These are phyloP conservation scores for Dentipellis sp. DNA, from an alignment of 768 basidiomycete genomes.

Conservation along the genomic window DNA sequence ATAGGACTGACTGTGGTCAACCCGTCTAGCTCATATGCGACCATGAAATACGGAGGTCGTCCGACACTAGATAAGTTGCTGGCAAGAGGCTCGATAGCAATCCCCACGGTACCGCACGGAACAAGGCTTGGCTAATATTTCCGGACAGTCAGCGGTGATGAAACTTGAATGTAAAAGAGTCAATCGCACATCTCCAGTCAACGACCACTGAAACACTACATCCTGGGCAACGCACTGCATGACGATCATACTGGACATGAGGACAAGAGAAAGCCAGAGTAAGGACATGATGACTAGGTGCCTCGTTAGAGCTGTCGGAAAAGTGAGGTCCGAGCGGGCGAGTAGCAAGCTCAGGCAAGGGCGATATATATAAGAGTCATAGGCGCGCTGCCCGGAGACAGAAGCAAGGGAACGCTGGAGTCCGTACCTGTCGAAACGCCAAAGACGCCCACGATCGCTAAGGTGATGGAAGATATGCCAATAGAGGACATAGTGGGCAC, in stretches of 20 bases:
- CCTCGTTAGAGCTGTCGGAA: background rate
- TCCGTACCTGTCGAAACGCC: background rate
- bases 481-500: background rate
- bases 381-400: background rate
- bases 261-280: background rate
- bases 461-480: background rate
- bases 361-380: background rate
- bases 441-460: background rate
- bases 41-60: constrained; percentile 31
- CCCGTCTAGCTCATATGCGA: constrained; percentile 30
- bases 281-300: background rate
- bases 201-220: background rate
- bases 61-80: background rate
- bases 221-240: background rate
- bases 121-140: background rate
- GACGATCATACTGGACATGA: background rate
- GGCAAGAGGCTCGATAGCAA: background rate
- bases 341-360: background rate
- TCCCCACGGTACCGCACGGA: background rate
- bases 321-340: background rate
- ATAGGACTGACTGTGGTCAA: constrained; percentile 25
- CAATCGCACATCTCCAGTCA: background rate
- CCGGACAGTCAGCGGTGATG: background rate
- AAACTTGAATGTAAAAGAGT: background rate
- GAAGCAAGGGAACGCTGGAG: background rate